Conservation (phyloP, 257 asterid species). For the Haberlea rhodopensis region DNA sequence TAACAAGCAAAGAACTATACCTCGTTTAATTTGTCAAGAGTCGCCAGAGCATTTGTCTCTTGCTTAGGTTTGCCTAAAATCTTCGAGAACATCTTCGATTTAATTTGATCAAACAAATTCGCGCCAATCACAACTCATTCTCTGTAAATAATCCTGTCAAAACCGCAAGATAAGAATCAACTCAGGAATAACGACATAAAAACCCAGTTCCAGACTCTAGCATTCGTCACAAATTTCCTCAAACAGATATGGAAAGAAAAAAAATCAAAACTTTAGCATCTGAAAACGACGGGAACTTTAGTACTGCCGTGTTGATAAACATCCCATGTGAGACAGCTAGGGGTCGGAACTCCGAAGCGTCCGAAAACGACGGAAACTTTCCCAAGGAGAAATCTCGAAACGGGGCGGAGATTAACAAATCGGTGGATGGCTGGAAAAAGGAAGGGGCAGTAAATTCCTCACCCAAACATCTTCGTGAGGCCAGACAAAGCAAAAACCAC, state of each 20-base stretch:
- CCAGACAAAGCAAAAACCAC: no score
- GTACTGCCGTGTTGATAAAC: no score
- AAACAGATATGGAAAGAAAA: background rate
- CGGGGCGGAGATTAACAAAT: no score
- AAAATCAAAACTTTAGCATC: slow-evolving; percentile 5
- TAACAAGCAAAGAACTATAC: slow-evolving; percentile 29
- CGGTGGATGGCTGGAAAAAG: no score
- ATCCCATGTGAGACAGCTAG: no score
- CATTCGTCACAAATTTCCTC: background rate
- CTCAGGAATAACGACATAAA: background rate
- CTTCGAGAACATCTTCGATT: slow-evolving; percentile 51
- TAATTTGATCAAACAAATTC: slow-evolving; percentile 18
- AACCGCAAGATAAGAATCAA: slow-evolving; percentile 10
- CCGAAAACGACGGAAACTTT: no score
- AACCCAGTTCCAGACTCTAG: background rate
- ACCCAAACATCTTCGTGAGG: no score
- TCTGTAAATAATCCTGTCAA: slow-evolving; percentile 9
- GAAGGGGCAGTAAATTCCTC: no score
- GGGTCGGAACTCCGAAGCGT: no score
- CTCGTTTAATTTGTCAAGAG: slow-evolving; percentile 65
- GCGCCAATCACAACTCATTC: slow-evolving; percentile 12
- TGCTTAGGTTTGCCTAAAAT: slow-evolving; percentile 60
- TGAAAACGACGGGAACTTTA: no score
- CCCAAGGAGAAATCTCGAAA: no score
- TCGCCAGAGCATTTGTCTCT: slow-evolving; percentile 49